Conservation (phyloP, 169 alveolate genomes). For the Plasmodium ovale region DNA sequence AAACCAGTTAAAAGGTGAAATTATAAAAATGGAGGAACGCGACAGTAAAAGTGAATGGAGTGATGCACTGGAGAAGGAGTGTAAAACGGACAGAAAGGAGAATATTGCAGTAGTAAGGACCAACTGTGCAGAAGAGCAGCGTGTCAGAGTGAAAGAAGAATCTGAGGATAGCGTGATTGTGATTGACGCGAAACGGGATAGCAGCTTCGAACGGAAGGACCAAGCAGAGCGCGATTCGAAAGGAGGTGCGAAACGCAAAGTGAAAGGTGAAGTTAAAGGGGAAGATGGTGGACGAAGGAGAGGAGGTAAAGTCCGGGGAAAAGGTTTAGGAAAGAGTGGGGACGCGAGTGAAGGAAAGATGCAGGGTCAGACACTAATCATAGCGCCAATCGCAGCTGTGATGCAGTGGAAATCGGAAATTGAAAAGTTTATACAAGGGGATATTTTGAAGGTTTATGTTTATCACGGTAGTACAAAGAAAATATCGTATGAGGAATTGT, state of each 20-base stretch:
- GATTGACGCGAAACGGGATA: not conserved
- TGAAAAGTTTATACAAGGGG: constrained; percentile 80
- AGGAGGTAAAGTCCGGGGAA: not conserved
- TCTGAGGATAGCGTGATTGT: not conserved
- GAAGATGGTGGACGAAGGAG: not conserved
- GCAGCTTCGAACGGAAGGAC: not conserved
- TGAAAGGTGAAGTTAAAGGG: not conserved
- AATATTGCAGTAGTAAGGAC: not conserved
- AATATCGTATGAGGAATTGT: constrained; percentile 81
- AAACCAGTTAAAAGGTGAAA: constrained; percentile 19
- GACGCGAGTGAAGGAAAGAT: too few species aligned
- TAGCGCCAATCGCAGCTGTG: constrained; percentile 89
- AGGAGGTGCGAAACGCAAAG: not conserved
- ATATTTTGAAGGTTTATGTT: constrained; percentile 80
- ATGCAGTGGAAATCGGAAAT: constrained; percentile 89
- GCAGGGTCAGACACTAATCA: constrained; percentile 83
- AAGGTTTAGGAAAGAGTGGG: not conserved
- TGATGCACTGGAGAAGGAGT: not conserved
- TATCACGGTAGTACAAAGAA: constrained; percentile 83
- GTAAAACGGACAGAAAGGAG: not conserved
- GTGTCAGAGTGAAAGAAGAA: constrained; percentile 9
- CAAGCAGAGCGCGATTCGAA: not conserved
- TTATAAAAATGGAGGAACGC: not conserved
- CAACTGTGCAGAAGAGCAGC: not conserved
- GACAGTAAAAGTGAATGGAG: constrained; percentile 1